Percentiles rank a stretch among this genome's conserved stretches.
Conservation (phyloP, 495 filamentous ascomycete genomes). For the Podospora bellae-mahoneyi region DNA sequence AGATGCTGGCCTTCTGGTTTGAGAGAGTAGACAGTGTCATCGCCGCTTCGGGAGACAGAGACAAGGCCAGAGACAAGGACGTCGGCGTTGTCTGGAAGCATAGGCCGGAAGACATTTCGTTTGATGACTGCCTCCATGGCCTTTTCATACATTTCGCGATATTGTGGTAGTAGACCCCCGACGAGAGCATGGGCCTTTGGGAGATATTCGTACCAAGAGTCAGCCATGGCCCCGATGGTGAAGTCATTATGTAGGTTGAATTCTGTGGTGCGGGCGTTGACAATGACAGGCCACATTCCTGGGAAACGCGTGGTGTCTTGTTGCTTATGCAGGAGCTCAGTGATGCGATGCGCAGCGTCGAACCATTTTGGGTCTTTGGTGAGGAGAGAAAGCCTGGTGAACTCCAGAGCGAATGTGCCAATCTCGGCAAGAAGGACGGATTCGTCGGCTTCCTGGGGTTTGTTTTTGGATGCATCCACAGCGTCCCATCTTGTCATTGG, state of each 20-base stretch:
- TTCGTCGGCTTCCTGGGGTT: slow-evolving; percentile 33
- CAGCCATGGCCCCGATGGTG: slow-evolving; percentile 69
- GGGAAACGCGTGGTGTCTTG: slow-evolving; percentile 65
- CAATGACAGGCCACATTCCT: slow-evolving; percentile 51
- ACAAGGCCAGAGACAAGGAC: slow-evolving; percentile 55
- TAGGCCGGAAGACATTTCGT: slow-evolving; percentile 64
- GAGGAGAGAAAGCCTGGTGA: slow-evolving; percentile 77
- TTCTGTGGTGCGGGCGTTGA: slow-evolving; percentile 32
- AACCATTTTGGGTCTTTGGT: slow-evolving; percentile 81
- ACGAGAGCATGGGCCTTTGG: slow-evolving; percentile 68
- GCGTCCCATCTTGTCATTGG: slow-evolving; percentile 67
- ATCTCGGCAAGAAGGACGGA: slow-evolving; percentile 55
- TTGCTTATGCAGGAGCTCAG: slow-evolving; percentile 63
- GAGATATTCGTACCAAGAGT: slow-evolving; percentile 82
- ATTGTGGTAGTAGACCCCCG: slow-evolving; percentile 69
- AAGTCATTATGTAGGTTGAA: slow-evolving; percentile 46
- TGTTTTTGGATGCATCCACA: slow-evolving; percentile 30
- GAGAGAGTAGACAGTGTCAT: slow-evolving; percentile 54
- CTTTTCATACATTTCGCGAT: slow-evolving; percentile 70
- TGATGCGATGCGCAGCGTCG: slow-evolving; percentile 80
- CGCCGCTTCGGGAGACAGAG: slow-evolving; percentile 56
- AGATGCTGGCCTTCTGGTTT: slow-evolving; percentile 41
- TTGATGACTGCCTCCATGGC: slow-evolving; percentile 62
- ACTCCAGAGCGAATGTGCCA: slow-evolving; percentile 77
- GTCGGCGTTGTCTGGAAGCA: slow-evolving; percentile 48